These are phyloP conservation scores for Rutstroemia sydowiana DNA, from an alignment of 2,329 filamentous ascomycete genomes.

Conservation along the genomic window DNA sequence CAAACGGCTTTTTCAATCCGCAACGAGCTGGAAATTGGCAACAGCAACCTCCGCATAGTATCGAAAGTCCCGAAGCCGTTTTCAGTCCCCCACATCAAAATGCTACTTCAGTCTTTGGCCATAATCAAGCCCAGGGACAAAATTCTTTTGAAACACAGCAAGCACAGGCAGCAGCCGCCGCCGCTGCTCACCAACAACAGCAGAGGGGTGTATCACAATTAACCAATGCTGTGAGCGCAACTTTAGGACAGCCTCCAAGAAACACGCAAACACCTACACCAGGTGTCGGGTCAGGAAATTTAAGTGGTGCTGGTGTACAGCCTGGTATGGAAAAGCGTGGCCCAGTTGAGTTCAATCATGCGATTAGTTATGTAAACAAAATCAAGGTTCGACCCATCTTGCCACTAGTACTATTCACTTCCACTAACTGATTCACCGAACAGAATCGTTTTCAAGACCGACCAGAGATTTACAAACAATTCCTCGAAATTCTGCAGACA, in stretches of 20 bases:
- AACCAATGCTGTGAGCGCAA: constrained; percentile 48
- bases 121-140: constrained; percentile 32
- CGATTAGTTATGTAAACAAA: constrained; percentile 98
- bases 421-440: constrained; percentile 6
- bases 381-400: constrained; percentile 67
- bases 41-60: constrained; percentile 46
- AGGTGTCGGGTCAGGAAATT: constrained; percentile 42
- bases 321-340: constrained; percentile 74
- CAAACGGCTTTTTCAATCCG: constrained; percentile 35
- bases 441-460: constrained; percentile 95
- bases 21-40: constrained; percentile 44
- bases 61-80: constrained; percentile 55
- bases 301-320: constrained; percentile 56
- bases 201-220: constrained; percentile 59
- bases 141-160: constrained; percentile 33
- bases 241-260: constrained; percentile 37
- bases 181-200: constrained; percentile 50
- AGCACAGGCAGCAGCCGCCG: constrained; percentile 35
- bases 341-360: constrained; percentile 97
- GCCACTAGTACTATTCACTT: background rate
- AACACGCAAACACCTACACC: constrained; percentile 56
- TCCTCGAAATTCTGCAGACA: constrained; percentile 94
- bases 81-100: constrained; percentile 52
- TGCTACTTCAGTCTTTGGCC: constrained; percentile 40
- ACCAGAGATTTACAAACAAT: constrained; percentile 98